Conservation (phyloP, 805 yeast genomes). For the Pichia occidentalis region DNA sequence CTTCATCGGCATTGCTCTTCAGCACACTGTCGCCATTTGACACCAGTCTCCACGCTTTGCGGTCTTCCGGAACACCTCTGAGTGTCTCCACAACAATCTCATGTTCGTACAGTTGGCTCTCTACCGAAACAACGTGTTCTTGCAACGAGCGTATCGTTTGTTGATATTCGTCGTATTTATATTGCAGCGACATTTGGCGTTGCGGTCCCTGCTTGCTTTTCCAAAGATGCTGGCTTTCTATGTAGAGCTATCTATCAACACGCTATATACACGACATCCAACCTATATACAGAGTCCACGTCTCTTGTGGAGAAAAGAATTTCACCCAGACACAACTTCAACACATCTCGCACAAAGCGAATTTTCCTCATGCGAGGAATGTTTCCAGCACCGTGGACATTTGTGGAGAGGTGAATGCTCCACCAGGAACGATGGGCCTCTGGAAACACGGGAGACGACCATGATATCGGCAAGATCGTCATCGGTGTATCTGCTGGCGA, state of each 20-base stretch:
- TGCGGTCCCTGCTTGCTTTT: neutral
- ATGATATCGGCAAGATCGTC: slow-evolving; percentile 52
- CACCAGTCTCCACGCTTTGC: slow-evolving; percentile 88
- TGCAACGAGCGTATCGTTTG: slow-evolving; percentile 40
- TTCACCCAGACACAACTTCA: slow-evolving; percentile 25
- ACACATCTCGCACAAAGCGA: slow-evolving; percentile 63
- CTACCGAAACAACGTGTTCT: slow-evolving; percentile 41
- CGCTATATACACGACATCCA: no score
- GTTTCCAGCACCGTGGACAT: slow-evolving; percentile 96
- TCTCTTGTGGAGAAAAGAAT: neutral
- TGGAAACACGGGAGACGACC: slow-evolving; percentile 54
- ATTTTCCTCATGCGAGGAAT: slow-evolving; percentile 43
- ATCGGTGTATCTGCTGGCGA: slow-evolving; percentile 25
- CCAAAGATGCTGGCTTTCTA: neutral
- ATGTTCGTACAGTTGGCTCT: slow-evolving; percentile 40
- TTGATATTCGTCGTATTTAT: slow-evolving; percentile 46
- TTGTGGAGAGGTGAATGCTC: slow-evolving; percentile 38
- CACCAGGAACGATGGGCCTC: slow-evolving; percentile 17
- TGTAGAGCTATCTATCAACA: neutral
- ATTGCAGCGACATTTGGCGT: slow-evolving; percentile 31
- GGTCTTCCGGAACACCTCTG: slow-evolving; percentile 40
- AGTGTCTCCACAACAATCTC: slow-evolving; percentile 56
- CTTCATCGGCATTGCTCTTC: no score
- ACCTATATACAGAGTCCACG: slow-evolving; percentile 3
- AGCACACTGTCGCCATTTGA: slow-evolving; percentile 46